These are phyloP conservation scores for Cornus controversa DNA, from an alignment of 148 eudicot species.

Conservation along the genomic window DNA sequence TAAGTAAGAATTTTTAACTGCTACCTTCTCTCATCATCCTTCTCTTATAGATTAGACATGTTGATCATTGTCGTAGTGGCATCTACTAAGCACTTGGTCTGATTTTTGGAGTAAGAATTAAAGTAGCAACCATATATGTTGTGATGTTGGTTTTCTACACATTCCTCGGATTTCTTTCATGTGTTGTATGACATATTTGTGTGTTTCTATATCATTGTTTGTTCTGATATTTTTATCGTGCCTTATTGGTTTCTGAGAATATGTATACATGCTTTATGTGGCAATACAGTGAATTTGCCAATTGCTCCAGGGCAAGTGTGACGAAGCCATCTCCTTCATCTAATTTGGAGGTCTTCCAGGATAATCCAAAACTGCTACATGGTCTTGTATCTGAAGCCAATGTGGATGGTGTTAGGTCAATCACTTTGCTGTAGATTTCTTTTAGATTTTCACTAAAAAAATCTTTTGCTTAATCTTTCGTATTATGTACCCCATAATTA, in stretches of 20 bases:
- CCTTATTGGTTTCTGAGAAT: not conserved
- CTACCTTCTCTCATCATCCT: not conserved
- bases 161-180: not conserved
- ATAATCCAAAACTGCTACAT: conserved; percentile 67
- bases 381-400: conserved; percentile 81
- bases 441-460: not conserved
- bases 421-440: conserved; percentile 14
- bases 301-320: conserved; percentile 42
- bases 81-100: not conserved
- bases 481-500: conserved; percentile 8
- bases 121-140: not conserved
- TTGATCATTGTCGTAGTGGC: not conserved
- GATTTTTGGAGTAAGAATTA: not conserved
- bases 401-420: conserved; percentile 77
- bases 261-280: conserved; percentile 6
- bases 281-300: conserved; percentile 53
- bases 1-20: conserved; percentile 45
- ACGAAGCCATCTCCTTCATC: conserved; percentile 48
- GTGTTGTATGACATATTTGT: not conserved
- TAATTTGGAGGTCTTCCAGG: conserved; percentile 52
- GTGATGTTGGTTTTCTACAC: conserved; percentile 6
- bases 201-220: not conserved
- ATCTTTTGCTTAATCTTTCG: conserved; percentile 15
- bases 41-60: not conserved
- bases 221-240: not conserved